A percentile compares a stretch with the other conserved stretches of the same genome.
phyloP scores from a whole-genome alignment of 768 basidiomycete species.

The Crucibulum laeve region DNA sequence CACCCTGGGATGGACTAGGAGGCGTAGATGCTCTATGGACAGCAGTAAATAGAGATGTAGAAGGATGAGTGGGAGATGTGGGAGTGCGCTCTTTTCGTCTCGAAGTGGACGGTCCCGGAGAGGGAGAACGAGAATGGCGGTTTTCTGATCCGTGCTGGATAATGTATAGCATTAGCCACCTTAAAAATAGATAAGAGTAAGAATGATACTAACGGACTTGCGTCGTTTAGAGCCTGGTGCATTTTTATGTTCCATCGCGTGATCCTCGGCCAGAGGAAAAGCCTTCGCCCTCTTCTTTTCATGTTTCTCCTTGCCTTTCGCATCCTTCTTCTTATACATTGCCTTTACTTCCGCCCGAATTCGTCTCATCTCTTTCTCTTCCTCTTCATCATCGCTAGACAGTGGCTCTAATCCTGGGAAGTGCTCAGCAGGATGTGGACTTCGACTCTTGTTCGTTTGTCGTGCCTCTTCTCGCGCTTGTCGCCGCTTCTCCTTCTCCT shows the following conservation, averaged over 20 bases:
- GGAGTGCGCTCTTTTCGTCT: slow-evolving; percentile 2
- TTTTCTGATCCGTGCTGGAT: no score
- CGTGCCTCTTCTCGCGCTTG: not conserved
- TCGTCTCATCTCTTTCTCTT: slow-evolving; percentile 20
- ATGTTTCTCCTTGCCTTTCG: slow-evolving; percentile 13
- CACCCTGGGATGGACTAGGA: not conserved
- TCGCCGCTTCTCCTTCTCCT: slow-evolving; percentile 11
- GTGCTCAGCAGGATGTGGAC: not conserved
- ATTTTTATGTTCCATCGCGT: slow-evolving; percentile 8
- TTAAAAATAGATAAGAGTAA: no score
- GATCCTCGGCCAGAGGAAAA: no score
- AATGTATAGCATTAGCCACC: no score
- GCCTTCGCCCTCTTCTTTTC: slow-evolving; percentile 9
- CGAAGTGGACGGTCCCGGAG: no score
- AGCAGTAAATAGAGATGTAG: not conserved
- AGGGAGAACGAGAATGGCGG: no score
- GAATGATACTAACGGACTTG: no score
- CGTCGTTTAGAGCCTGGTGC: slow-evolving; percentile 10
- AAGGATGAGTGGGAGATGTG: no score
- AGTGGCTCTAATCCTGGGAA: slow-evolving; percentile 25
- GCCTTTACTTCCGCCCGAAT: slow-evolving; percentile 27
- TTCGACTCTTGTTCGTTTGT: not conserved
- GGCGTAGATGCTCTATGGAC: not conserved
- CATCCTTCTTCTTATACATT: slow-evolving; percentile 14
- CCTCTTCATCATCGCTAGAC: slow-evolving; percentile 39